Base-by-base conservation (phyloP, 2,329 filamentous ascomycete species). In the Periconia sp. region DNA sequence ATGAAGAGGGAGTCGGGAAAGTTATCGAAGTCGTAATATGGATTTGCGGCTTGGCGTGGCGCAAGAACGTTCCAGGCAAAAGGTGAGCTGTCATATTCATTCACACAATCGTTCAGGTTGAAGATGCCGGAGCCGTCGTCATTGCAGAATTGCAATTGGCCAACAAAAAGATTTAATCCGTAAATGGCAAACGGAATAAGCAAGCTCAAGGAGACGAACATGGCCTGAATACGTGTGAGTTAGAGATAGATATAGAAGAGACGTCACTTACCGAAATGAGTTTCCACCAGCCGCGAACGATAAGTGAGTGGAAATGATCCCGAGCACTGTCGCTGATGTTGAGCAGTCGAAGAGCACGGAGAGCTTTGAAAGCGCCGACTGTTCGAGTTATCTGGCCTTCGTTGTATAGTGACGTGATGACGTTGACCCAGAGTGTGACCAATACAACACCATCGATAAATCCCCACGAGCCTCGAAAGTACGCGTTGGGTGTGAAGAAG, bases 121-220 rank as follows among this genome's bases (percentile, higher is more conserved):
- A 78, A 74, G 8, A 85, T 81, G 19, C 68, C 71, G 18, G 81
- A 75, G 17, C 70, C 64, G 17, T 73, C 75, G 54, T 95, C 90
- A 63, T 96, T 99, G 76, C 94, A 99, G 16, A 73, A 60, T 38
- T 87, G 73, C 73, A 97, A 80, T 63, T 88, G 78, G 4, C 92
- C 92, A 50, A 87, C 88, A 73, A 99, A 99, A 2, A 99, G 78
- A 57, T 95, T 99, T 42, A 97, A 70, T 1, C 91, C 94, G 54
- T 97, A 97, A 25, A 99, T 92, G 52, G 94, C 94, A 67, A 99
- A 99, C 0, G 94, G 94, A 45, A 99, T 92, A 43, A 99, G 77
- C 65, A 99, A 82, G 55, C 92, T 95, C 57, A 99, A 78, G 3
- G 94, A 97, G 36, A 99, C 94, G 47, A 96, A 91, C 1, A 91